Evolutionary conservation across 2,329 filamentous ascomycete genomes (phyloP).

Genomic region (Sclerotinia spermophila): DNA sequence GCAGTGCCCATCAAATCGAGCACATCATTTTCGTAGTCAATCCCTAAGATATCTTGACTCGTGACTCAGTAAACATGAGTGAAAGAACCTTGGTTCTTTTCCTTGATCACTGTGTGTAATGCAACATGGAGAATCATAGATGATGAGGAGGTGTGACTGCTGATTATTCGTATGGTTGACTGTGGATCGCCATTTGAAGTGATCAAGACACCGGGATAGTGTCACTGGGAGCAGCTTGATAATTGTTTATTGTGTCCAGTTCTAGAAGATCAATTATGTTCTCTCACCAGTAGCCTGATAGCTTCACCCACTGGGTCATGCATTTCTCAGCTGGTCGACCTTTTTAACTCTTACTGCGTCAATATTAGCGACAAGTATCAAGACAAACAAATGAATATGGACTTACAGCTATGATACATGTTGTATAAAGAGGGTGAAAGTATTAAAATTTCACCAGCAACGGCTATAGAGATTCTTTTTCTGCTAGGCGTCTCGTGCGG

Average conservation of each 20-base stretch:
- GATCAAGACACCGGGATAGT: not conserved
- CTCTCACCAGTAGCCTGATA: not conserved
- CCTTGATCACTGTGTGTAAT: not conserved
- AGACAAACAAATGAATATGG: not conserved
- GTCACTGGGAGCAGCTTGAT: not conserved
- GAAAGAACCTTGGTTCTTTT: not conserved
- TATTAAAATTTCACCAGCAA: not conserved
- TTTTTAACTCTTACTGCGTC: not conserved
- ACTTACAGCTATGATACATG: not conserved
- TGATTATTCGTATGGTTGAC: not conserved
- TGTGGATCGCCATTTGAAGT: not conserved
- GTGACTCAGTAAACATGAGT: not conserved
- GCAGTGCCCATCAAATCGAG: not conserved
- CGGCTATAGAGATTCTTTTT: not conserved
- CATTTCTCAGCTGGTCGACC: not conserved
- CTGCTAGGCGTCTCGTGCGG: not conserved
- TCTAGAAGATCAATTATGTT: not conserved
- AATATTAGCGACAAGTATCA: not conserved
- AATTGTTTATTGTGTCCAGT: fast-evolving
- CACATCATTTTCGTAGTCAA: not conserved
- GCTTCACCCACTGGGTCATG: not conserved
- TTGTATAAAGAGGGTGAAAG: not conserved
- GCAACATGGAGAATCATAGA: not conserved
- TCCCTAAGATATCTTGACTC: not conserved
- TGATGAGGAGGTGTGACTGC: not conserved